Base-by-base conservation (phyloP, 1,139 yeast genomes). In the Saccharomyces uvarum region DNA sequence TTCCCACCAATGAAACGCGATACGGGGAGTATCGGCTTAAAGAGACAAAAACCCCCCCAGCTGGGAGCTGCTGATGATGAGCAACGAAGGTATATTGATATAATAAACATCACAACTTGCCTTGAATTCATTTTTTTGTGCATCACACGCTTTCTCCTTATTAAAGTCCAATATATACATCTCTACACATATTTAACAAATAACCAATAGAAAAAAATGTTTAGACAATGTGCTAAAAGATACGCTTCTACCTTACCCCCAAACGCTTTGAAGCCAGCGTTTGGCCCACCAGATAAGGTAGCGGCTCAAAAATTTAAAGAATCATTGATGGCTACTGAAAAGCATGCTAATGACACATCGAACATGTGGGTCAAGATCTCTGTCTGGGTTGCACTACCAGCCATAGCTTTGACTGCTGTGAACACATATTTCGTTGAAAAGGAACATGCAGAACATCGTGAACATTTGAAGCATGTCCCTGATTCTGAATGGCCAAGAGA, bases 401-500 rank as follows among this genome's bases (percentile, higher is more conserved):
- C 88, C 56, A 82, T 90, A 62, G 72, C 81, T 54, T 78, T 82
- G 68, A 80, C 95, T 61, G 87, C 95, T 51, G 78, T 86, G 69
- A 90, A 90, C 75, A 88, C 95, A 55, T 83, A 80, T 75, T 81
- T 80, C 67, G 78, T 86, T 70, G 99, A 93, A 78, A 74, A 78
- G 69, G 88, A 86, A 73, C 98, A 90, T 71, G 93, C 93, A 63
- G 81, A 85, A 68, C 98, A 91, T 80, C 82, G 96, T 76, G 81
- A 80, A 71, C 97, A 91, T 76, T 75, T 80, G 68, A 79, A 78
- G 63, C 88, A 87, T 68, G 77, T 88, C 58, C 70, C 84, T 48
- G 97, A 90, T 72, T 95, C 86, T 64, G 96, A 90, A 73, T 87
- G 96, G 90, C 97, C 97, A 67, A 77, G 75, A 60, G 95, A 86